phyloP scores from a whole-genome alignment of 352 stramenopile genomes.

The Globisporangium megalacanthum region DNA sequence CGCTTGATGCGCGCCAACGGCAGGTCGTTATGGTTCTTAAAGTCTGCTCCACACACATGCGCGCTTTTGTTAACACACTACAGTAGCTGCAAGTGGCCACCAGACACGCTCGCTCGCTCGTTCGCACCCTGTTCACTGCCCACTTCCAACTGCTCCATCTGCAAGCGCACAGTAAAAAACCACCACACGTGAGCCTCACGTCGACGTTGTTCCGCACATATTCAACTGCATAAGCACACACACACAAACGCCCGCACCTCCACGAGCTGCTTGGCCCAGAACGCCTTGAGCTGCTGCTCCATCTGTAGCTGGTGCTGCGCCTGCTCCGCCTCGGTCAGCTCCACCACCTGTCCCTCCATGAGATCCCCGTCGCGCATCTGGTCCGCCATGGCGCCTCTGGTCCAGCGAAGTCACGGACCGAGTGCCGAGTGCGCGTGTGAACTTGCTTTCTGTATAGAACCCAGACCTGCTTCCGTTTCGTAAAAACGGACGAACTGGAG shows the following conservation, averaged over 20 bases:
- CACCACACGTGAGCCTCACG: background rate
- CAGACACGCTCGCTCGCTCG: background rate
- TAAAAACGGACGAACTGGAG: no score
- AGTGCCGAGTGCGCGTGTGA: no score
- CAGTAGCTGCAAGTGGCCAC: no score
- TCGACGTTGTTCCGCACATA: background rate
- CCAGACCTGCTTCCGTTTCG: no score
- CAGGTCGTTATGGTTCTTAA: conserved; percentile 90
- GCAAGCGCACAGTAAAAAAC: conserved; percentile 3
- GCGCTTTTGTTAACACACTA: conserved; percentile 97
- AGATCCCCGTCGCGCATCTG: conserved; percentile 9
- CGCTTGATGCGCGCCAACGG: conserved; percentile 93
- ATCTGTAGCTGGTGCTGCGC: conserved; percentile 83
- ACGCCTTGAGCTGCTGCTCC: conserved; percentile 88
- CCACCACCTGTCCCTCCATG: conserved; percentile 85
- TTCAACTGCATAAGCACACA: conserved; percentile 1
- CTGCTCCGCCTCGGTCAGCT: conserved; percentile 82
- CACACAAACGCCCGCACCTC: conserved; percentile 33
- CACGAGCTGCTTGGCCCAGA: conserved; percentile 91
- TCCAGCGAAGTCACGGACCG: no score
- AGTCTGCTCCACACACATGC: conserved; percentile 98
- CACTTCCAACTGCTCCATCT: conserved; percentile 91
- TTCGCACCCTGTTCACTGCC: conserved; percentile 88
- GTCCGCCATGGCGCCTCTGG: conserved; percentile 9
- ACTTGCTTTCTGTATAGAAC: no score